Percentiles rank a stretch among this genome's conserved stretches.
phyloP scores from a whole-genome alignment of 148 eudicot species.

The Mesembryanthemum crystallinum region DNA sequence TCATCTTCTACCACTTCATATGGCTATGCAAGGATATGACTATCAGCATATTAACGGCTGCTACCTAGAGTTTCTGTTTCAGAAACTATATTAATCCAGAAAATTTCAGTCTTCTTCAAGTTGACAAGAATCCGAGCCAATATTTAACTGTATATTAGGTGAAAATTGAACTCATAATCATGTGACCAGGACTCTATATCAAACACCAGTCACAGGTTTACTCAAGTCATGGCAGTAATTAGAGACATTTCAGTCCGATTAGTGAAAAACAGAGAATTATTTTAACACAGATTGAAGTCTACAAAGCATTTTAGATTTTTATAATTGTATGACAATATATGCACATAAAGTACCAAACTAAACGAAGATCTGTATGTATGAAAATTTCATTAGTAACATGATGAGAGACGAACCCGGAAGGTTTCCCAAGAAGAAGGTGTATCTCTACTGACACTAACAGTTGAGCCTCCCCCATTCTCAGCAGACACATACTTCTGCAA shows the following conservation, averaged over 20 bases:
- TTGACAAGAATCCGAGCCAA: not conserved
- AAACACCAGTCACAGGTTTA: not conserved
- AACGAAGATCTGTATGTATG: not conserved
- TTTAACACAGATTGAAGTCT: too few relatives aligned
- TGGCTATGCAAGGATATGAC: not conserved
- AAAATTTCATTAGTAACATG: not conserved
- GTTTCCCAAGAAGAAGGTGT: constrained; percentile 69
- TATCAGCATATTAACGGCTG: not conserved
- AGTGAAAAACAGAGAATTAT: not conserved
- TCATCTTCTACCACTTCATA: not conserved
- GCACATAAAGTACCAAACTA: not conserved
- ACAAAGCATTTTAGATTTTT: not conserved
- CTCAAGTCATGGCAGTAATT: not conserved
- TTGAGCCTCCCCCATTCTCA: constrained; percentile 67
- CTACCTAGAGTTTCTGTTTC: not conserved
- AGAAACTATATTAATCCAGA: not conserved
- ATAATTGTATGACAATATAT: not conserved
- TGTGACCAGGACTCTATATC: not conserved
- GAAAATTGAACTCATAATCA: not conserved
- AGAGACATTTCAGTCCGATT: not conserved
- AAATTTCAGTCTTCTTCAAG: not conserved
- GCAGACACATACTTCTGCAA: constrained; percentile 60
- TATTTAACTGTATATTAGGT: not conserved
- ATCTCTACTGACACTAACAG: constrained; percentile 50
- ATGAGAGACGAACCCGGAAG: constrained; percentile 49